Evolutionary conservation across 306 rosid species (phyloP), one percentile per base, ranked within the genome.

Genomic region (Trichosanthes cucumerina): DNA sequence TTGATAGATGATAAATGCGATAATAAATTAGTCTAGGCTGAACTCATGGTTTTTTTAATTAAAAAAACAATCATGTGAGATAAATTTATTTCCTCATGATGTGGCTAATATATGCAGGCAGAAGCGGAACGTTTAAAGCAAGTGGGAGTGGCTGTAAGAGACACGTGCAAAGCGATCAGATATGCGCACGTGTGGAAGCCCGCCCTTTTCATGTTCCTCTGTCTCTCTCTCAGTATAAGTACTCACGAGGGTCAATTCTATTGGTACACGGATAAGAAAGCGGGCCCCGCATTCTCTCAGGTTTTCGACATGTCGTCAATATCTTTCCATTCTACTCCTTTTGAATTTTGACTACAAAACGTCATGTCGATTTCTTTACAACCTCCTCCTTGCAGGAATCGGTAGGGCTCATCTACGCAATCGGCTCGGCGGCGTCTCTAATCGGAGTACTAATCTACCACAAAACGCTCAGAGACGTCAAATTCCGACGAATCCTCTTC

Each of bases 241-340:
- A 90, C 90, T 56, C 97, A 90, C 18, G 96, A 92, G 82, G 97
- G 97, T 28, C 87, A 86, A 54, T 92, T 92, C 78, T 92, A 90
- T 69, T 92, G 97, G 97, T 90, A 92, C 71, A 92, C 97, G 2
- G 93, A 92, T 77, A 49, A 89, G 53, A 88, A 85, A 84, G 92
- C 89, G 0, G 97, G 97, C 56, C 97, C 97, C 78, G 93, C 91
- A 28, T 92, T 92, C 80, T 85, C 93, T 72, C 96, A 92, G 95
- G 97, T 91, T 1, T 13, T 43, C 39, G 21, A 21, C 58, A 46
- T 46, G 39, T 71, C 76, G 76, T 71, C 12, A 0, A 2, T 2
- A 2, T 7, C 38, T 21, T 44, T 36, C 23, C 0, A 49, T 2
- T 36, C 23, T 62, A 9, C 49, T 65, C 52, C 14, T 3, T n/a